These are phyloP conservation scores for Geosmithia flava DNA, from an alignment of 2,329 filamentous ascomycete species.

Conservation along the genomic window DNA sequence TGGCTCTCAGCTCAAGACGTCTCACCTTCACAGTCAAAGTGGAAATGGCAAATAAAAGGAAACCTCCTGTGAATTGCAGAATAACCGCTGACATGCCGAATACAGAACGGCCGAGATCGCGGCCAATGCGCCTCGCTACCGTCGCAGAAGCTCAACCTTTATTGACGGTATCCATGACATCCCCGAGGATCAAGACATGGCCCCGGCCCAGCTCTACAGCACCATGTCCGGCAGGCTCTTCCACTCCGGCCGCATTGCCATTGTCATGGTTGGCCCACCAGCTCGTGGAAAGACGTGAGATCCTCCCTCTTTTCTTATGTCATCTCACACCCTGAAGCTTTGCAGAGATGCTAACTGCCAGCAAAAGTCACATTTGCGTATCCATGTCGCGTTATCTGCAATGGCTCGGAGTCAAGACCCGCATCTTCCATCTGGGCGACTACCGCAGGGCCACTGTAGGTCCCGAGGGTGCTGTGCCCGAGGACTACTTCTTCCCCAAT, in stretches of 20 bases:
- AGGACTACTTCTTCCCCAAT: conserved; percentile 96
- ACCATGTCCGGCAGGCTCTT: conserved; percentile 96
- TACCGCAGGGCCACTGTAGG: conserved; percentile 89
- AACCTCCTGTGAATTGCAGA: no score
- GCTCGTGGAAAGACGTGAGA: conserved; percentile 87
- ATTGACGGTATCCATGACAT: conserved; percentile 96
- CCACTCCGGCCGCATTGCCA: conserved; percentile 92
- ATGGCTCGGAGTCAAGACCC: conserved; percentile 96
- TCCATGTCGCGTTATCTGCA: conserved; percentile 88
- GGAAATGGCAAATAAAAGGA: no score
- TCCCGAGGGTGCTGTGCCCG: conserved; percentile 70
- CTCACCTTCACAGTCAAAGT: no score
- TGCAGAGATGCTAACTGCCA: neutral
- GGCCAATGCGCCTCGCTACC: conserved; percentile 79
- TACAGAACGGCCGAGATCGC: conserved; percentile 79
- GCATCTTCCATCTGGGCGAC: conserved; percentile 94
- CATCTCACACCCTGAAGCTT: neutral
- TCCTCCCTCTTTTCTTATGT: neutral
- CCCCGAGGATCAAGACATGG: conserved; percentile 67
- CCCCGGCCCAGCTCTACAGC: conserved; percentile 93
- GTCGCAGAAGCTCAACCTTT: conserved; percentile 88
- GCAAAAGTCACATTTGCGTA: conserved; percentile 65
- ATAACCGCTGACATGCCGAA: conserved; percentile 12
- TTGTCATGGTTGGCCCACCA: conserved; percentile 90
- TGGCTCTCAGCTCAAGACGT: no score